Evolutionary conservation across 768 basidiomycete species (phyloP), one percentile per base, ranked within the genome.

Genomic region (Phylloporus arenicola): DNA sequence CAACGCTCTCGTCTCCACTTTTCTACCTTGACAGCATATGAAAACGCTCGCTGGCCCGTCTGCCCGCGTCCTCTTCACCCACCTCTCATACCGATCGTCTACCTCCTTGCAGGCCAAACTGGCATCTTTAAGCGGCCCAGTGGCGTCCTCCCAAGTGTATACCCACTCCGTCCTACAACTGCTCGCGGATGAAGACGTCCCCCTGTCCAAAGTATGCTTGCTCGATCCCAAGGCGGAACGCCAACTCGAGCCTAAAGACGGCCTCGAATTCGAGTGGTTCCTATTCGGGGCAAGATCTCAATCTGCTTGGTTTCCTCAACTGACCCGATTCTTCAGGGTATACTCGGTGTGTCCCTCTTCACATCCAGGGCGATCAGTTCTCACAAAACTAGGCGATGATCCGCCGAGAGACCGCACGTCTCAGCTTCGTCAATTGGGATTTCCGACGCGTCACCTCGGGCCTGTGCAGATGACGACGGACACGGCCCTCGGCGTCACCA

Each of bases 361-460:
- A 19, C 22, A 30, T 45, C 24, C n/a, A 10, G 22, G 24, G 17
- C 22, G 34, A 10, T 14, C 17, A 17, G 17, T 48, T 41, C 35
- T 47, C 45, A 53, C 42, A 5, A 16, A 13, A 13, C 43, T 71
- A 84, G 94, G 95, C 11, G 95, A 97, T 61, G 94, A 99, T 69
- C 95, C 95, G 2, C 95, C 95, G 0, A 78, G 92, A 33, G 95
- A 99, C 65, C 77, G 95, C 46, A 99, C 95, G 2, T 79, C 83
- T 1, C 90, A 95, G 63, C 79, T 99, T 31, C 85, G 95, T 27
- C 77, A 76, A 14, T 71, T 92, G 33, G 93, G 93, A 1, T 99
- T 95, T 65, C 88, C 91, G 1, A 79, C 79, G 6, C 79, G 96
- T 29, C 89, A 88, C 67, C 75, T 99, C 8, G 93, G 92, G 0